Percentiles rank a stretch among this genome's conserved stretches.
phyloP scores from a whole-genome alignment of 441 rosid species.

The Gossypium schwendimanii region DNA sequence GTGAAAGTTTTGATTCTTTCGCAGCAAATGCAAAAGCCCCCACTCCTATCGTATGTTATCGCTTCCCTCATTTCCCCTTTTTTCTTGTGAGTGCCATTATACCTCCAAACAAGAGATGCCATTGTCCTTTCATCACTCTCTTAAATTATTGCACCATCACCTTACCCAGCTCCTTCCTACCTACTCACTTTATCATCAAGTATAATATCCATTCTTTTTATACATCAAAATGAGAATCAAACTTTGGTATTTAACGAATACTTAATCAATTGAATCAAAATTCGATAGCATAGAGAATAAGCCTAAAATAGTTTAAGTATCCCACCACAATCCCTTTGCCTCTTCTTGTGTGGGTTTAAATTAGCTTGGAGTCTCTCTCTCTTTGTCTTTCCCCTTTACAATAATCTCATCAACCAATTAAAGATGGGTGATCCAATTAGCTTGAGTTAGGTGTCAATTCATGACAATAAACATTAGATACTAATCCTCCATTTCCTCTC shows the following conservation, averaged over 20 bases:
- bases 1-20: slow-evolving; percentile 28
- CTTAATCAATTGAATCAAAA: too few relatives aligned
- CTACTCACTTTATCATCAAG: slow-evolving; percentile 21
- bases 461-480: slow-evolving; percentile 14
- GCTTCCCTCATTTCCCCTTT: slow-evolving; percentile 4
- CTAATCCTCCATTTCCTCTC: slow-evolving; percentile 16
- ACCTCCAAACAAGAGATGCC: slow-evolving; percentile 15
- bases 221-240: too few relatives aligned
- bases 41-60: neutral
- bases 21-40: slow-evolving; percentile 20
- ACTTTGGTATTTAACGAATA: too few relatives aligned
- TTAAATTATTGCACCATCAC: slow-evolving; percentile 22
- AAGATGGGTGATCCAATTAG: slow-evolving; percentile 17
- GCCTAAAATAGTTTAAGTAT: neutral
- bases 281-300: neutral
- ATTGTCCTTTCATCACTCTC: slow-evolving; percentile 6
- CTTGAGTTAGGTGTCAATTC: slow-evolving; percentile 18
- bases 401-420: slow-evolving; percentile 16
- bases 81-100: slow-evolving; percentile 28
- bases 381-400: neutral
- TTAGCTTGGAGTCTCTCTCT: neutral
- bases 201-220: too few relatives aligned
- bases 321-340: neutral
- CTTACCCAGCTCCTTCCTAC: slow-evolving; percentile 6
- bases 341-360: neutral